Conservation (phyloP, 2,329 filamentous ascomycete species). For the Venturiaceae sp. region DNA sequence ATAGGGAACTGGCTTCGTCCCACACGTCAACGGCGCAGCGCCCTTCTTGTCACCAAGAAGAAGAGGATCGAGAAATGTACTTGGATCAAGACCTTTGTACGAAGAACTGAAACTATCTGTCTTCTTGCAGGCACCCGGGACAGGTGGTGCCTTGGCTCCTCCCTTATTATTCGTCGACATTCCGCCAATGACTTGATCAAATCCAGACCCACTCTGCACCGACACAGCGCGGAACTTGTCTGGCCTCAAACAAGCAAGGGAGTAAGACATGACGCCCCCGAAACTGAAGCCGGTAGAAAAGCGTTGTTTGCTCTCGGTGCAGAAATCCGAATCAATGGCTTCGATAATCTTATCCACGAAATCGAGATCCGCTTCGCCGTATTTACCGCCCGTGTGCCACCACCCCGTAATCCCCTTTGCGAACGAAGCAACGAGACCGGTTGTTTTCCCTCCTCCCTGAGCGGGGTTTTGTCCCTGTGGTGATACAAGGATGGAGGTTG, state of each 20-base stretch:
- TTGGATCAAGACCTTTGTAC: background rate
- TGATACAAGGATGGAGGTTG: background rate
- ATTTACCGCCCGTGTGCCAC: background rate
- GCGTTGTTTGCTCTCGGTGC: background rate
- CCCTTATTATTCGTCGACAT: background rate
- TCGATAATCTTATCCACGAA: background rate
- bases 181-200: background rate
- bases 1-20: background rate
- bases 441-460: background rate
- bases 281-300: background rate
- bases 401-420: background rate
- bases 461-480: background rate
- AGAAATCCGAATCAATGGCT: background rate
- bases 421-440: background rate
- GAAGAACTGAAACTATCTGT: background rate
- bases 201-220: background rate
- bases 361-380: background rate
- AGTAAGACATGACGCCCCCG: background rate
- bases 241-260: background rate
- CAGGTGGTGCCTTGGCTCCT: background rate
- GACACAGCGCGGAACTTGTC: background rate
- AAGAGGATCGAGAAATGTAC: background rate
- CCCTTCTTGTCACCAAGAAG: background rate
- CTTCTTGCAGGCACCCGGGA: background rate
- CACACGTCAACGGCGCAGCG: background rate